Evolutionary conservation across 768 basidiomycete genomes (phyloP).

Genomic region (Trametes gibbosa): DNA sequence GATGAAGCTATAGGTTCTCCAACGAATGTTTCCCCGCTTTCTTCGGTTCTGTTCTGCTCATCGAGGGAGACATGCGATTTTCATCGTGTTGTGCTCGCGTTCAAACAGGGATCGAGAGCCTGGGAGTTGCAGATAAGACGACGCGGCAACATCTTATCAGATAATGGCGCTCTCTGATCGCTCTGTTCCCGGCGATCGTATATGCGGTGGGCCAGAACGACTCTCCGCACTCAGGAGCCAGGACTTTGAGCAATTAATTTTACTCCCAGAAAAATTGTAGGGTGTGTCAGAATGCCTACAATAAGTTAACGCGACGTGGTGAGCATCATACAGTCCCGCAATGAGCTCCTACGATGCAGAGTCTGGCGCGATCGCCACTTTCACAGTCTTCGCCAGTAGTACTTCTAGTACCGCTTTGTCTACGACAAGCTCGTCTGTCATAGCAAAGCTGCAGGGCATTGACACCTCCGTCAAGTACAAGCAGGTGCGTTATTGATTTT

Average conservation of each 20-base stretch:
- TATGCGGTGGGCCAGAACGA: not conserved
- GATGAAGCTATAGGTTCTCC: too few species aligned
- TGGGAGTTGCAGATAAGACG: too few species aligned
- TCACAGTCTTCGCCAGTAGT: not conserved
- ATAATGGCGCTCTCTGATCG: not conserved
- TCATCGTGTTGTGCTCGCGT: too few species aligned
- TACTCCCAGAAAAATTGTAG: not conserved
- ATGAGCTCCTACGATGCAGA: not conserved
- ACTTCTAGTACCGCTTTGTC: not conserved
- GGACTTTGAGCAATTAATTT: not conserved
- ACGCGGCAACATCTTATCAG: slow-evolving; percentile 14
- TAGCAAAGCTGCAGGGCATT: not conserved
- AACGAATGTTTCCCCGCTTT: too few species aligned
- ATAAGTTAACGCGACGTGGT: not conserved
- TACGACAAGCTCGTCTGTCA: not conserved
- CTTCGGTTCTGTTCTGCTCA: too few species aligned
- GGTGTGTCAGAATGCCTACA: not conserved
- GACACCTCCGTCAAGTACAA: slow-evolving; percentile 1
- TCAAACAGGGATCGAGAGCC: too few species aligned
- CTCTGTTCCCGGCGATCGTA: not conserved
- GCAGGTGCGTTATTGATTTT: not conserved
- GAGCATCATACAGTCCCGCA: not conserved
- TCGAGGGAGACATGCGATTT: too few species aligned
- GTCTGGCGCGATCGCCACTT: not conserved
- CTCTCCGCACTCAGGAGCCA: not conserved